Evolutionary conservation across 148 eudicot genomes (phyloP).

Genomic region (Chenopodium formosanum): DNA sequence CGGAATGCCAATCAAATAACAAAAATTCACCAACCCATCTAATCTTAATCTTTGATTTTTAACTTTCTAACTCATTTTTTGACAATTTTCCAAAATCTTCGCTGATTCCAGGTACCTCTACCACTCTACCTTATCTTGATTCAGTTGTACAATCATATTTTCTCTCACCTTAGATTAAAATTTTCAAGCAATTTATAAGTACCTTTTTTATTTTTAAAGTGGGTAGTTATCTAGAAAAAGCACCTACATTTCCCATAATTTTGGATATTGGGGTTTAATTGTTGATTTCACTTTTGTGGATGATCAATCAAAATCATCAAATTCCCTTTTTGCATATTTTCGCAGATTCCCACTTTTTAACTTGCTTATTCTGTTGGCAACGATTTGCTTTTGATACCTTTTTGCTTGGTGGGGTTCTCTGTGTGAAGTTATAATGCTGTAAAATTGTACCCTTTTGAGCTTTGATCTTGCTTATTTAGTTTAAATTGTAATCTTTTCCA

Average conservation of each 20-base stretch:
- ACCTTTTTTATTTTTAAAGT: no score
- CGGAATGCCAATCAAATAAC: neutral
- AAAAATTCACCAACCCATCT: no score
- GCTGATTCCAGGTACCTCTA: neutral
- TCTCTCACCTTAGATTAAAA: neutral
- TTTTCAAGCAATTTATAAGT: no score
- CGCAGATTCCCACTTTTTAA: neutral
- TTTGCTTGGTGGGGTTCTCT: neutral
- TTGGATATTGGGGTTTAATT: constrained; percentile 6
- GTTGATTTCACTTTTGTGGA: constrained; percentile 3
- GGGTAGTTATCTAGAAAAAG: no score
- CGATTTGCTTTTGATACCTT: neutral
- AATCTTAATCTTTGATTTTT: no score
- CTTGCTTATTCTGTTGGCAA: neutral
- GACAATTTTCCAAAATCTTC: neutral
- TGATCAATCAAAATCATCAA: neutral
- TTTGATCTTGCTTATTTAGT: constrained; percentile 3
- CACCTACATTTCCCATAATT: neutral
- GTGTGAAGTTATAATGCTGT: neutral
- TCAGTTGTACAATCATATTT: neutral
- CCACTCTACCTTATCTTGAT: neutral
- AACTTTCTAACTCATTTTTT: no score
- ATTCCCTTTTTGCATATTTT: neutral
- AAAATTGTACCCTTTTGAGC: neutral
- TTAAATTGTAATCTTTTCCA: no score